Conservation (phyloP, 2,329 filamentous ascomycete genomes). For the Colletotrichum somersetense region DNA sequence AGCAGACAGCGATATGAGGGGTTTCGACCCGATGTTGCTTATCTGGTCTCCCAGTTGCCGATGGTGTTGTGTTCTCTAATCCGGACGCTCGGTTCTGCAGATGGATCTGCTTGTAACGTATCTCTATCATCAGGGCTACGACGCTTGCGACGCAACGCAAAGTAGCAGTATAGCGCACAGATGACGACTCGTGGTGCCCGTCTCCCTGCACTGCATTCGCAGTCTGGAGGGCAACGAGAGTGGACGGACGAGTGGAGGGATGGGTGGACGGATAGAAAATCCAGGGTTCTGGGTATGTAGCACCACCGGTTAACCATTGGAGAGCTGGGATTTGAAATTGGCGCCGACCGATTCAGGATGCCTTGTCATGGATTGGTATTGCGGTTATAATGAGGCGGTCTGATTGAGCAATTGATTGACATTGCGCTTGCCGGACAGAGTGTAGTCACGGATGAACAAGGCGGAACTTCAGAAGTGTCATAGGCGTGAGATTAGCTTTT, state of each 20-base stretch:
- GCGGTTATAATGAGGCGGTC: constrained; percentile 16
- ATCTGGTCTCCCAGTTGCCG: neutral
- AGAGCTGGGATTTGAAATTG: constrained; percentile 1
- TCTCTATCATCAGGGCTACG: neutral
- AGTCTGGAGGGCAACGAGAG: neutral
- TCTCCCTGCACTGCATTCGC: neutral
- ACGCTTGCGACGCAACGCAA: constrained; percentile 2
- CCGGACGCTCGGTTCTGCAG: constrained; percentile 20
- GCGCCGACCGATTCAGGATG: constrained; percentile 5
- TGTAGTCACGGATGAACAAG: constrained; percentile 16
- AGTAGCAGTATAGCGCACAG: neutral
- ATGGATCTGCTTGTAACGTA: constrained; percentile 23
- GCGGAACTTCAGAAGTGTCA: neutral
- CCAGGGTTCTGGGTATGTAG: constrained; percentile 26
- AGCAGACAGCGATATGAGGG: neutral
- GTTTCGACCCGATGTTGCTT: constrained; percentile 11
- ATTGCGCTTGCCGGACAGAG: constrained; percentile 27
- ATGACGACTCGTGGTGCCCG: neutral
- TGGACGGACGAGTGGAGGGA: constrained; percentile 20
- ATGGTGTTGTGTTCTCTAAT: neutral
- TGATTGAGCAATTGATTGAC: constrained; percentile 38
- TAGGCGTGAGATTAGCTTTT: constrained; percentile 33
- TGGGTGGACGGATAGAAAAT: constrained; percentile 22
- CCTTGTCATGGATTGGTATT: constrained; percentile 15
- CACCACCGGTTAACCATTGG: neutral